These are phyloP conservation scores for Coemansia biformis DNA, from an alignment of 192 early-diverging fungal species.

Conservation along the genomic window DNA sequence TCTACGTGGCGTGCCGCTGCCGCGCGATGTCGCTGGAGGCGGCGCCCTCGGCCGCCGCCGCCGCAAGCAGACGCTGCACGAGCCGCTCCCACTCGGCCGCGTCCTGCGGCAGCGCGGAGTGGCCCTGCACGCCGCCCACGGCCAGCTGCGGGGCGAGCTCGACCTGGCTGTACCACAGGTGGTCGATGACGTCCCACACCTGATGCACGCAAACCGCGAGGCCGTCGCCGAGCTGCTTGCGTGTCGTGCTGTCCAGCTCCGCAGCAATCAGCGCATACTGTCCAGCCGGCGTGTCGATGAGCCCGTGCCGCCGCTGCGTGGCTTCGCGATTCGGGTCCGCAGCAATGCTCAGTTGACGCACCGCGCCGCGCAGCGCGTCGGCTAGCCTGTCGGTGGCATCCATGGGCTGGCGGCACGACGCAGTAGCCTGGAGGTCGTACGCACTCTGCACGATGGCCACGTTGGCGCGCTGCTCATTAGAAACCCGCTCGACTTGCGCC, in stretches of 20 bases:
- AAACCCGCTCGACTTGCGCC: constrained; percentile 2
- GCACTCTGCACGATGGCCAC: constrained; percentile 28
- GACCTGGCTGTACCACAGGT: constrained; percentile 26
- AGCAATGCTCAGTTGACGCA: constrained; percentile 11
- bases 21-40: background rate
- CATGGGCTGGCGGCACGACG: constrained; percentile 4
- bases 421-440: constrained; percentile 21
- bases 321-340: background rate
- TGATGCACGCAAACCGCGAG: constrained; percentile 16
- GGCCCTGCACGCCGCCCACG: background rate
- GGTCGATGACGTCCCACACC: constrained; percentile 33
- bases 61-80: constrained; percentile 7
- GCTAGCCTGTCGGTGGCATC: constrained; percentile 2
- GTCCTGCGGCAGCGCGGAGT: background rate
- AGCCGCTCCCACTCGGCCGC: constrained; percentile 8
- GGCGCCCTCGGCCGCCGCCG: constrained; percentile 2
- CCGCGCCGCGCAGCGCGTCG: constrained; percentile 1
- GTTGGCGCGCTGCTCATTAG: constrained; percentile 5
- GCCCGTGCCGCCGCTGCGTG: constrained; percentile 15
- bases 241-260: constrained; percentile 19
- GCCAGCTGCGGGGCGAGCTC: constrained; percentile 17
- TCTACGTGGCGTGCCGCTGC: too few species aligned
- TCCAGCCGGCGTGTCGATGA: constrained; percentile 8
- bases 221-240: constrained; percentile 3
- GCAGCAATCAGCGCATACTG: constrained; percentile 14